Percentiles rank a stretch among this genome's conserved stretches.
These are phyloP conservation scores for Fusarium chlamydosporum DNA, from an alignment of 2,329 filamentous ascomycete species.

Conservation along the genomic window DNA sequence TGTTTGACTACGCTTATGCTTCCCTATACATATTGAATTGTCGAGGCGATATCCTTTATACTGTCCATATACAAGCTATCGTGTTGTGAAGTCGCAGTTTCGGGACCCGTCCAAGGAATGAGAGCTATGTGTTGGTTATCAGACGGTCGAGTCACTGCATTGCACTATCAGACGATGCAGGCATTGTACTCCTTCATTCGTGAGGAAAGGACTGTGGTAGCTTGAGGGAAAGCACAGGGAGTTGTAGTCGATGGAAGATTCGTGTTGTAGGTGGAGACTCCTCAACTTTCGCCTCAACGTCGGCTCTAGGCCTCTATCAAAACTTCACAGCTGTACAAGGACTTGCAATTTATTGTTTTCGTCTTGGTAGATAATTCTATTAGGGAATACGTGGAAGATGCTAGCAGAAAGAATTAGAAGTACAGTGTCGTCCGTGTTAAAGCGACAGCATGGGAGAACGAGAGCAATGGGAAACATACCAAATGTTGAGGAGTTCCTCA, in stretches of 20 bases:
- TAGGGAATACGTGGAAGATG: too few relatives aligned
- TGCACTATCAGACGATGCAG: not conserved
- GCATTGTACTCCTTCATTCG: too few relatives aligned
- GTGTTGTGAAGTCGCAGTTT: not conserved
- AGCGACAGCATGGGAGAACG: too few relatives aligned
- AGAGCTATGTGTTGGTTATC: not conserved
- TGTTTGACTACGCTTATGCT: not conserved
- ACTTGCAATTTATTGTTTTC: too few relatives aligned
- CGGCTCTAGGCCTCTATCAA: not conserved
- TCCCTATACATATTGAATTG: not conserved
- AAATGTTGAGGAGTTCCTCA: too few relatives aligned
- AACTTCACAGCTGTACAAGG: too few relatives aligned
- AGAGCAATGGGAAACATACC: too few relatives aligned
- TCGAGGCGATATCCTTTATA: not conserved
- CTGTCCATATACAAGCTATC: not conserved
- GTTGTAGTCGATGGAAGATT: not conserved
- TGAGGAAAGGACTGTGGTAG: not conserved
- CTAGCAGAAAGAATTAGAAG: too few relatives aligned
- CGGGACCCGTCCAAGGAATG: not conserved
- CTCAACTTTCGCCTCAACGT: not conserved
- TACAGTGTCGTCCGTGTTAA: too few relatives aligned
- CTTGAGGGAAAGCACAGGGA: not conserved
- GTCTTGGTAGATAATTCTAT: too few relatives aligned
- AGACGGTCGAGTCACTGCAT: not conserved
- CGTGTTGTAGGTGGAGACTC: not conserved